phyloP scores from a whole-genome alignment of 768 basidiomycete species.

The Mycena albidolilacea region DNA sequence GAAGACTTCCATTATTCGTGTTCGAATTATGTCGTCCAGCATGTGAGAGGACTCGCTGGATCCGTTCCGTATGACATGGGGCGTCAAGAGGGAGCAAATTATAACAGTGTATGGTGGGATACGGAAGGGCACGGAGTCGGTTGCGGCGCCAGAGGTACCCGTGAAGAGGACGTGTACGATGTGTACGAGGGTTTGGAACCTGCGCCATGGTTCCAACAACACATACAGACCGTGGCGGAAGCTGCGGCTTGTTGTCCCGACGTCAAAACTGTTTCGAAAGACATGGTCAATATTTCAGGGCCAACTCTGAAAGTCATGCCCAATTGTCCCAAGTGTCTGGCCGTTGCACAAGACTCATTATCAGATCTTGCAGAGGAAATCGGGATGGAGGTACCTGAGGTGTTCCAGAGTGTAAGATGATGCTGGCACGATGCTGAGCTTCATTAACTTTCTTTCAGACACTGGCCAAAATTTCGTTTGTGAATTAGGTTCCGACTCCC shows the following conservation, averaged over 20 bases:
- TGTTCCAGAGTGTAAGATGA: too few species aligned
- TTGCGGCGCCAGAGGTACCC: not conserved
- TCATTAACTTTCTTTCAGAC: too few species aligned
- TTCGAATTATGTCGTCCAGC: not conserved
- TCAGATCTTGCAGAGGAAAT: too few species aligned
- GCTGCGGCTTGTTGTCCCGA: not conserved
- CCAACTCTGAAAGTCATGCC: not conserved
- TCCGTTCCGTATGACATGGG: not conserved
- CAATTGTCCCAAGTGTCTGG: not conserved
- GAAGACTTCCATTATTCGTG: constrained; percentile 13
- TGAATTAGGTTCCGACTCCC: too few species aligned
- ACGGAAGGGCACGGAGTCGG: not conserved
- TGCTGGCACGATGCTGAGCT: too few species aligned
- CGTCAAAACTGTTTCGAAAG: not conserved
- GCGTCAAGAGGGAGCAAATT: not conserved
- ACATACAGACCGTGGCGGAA: not conserved
- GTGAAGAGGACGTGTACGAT: not conserved
- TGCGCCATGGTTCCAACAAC: constrained; percentile 14
- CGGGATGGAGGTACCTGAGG: too few species aligned
- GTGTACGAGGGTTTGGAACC: not conserved
- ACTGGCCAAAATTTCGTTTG: too few species aligned
- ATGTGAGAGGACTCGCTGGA: not conserved
- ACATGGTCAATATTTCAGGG: not conserved
- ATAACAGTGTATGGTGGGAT: not conserved
- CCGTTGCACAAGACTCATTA: too few species aligned